Base-by-base conservation (phyloP, 176 grass and related monocot species). In the Oryza meridionalis region DNA sequence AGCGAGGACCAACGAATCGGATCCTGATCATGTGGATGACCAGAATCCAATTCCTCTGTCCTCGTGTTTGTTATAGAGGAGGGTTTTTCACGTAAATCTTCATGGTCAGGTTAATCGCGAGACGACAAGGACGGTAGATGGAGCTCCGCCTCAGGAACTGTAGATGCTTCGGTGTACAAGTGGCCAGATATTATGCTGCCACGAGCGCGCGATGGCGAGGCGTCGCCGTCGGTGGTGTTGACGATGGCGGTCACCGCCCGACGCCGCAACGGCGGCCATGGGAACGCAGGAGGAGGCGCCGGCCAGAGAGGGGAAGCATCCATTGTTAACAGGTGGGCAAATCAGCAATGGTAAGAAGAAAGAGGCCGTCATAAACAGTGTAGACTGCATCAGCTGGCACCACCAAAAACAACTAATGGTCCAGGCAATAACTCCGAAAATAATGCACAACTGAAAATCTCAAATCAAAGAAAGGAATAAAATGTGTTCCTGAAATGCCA, bases 91-190 rank as follows among this genome's bases (percentile, higher is more conserved):
- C 29, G 29, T 31, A 31, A 31, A 31, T 31, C 29, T 31, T 2
- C 29, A 0, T 7, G 44, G 44, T 11, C 10, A 4, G 79, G 63
- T 17, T 87, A 69, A 82, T 79, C 11, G 49, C 17, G 26, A 17
- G 26, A 17, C 59, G 81, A 79, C 45, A 8, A 3, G 7, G 21
- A 61, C 21, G 7, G 2, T 61, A 22, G 55, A 61, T 61, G 55
- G 17, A 59, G 53, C 8, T 59, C 6, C 53, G 5, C 53, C 53
- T 59, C 15, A 53, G 27, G 32, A 78, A 84, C 61, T 1, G 35
- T 61, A 24, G 46, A 69, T 68, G 62, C 76, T 21, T 65, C 61
- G 7, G 53, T 84, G 35, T 84, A 49, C 81, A 75, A 12, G 61
- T 46, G 21, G 21, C 2, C 26, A 45, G 58, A 73, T 65, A 47